Conservation (phyloP, 768 basidiomycete species). For the Suillus ampliporus region DNA sequence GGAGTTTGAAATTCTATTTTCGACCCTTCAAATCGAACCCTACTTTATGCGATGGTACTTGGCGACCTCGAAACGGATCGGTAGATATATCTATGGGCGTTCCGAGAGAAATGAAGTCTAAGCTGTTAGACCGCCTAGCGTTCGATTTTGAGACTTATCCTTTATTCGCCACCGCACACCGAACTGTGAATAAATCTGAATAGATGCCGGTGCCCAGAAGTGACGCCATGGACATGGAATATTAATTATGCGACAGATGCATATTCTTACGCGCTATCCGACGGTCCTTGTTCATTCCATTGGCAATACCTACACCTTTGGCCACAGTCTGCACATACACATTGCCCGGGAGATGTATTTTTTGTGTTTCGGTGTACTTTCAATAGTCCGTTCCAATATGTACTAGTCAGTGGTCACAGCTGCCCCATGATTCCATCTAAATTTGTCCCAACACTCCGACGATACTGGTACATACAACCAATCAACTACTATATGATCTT, state of each 20-base stretch:
- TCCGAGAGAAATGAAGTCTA: constrained; percentile 24
- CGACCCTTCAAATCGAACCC: constrained; percentile 33
- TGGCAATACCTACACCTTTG: no score
- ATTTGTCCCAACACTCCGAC: not conserved
- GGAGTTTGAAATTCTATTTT: constrained; percentile 24
- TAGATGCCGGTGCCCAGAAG: not conserved
- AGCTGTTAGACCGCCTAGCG: constrained; percentile 22
- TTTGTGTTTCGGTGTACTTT: not conserved
- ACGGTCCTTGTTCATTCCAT: not conserved
- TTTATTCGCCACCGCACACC: constrained; percentile 6
- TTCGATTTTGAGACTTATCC: constrained; percentile 14
- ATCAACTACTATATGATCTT: not conserved
- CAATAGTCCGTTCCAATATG: not conserved
- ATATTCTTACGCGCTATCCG: not conserved
- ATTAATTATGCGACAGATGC: not conserved
- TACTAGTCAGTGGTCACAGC: not conserved
- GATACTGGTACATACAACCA: not conserved
- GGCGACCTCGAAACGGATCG: constrained; percentile 20
- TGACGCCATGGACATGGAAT: not conserved
- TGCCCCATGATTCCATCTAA: not conserved
- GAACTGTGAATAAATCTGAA: not conserved
- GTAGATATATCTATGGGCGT: constrained; percentile 32
- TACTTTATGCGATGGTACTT: constrained; percentile 21
- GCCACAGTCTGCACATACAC: not conserved
- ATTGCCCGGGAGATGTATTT: not conserved